Percentiles rank a stretch among this genome's conserved stretches.
These are phyloP conservation scores for Phytopythium litorale DNA, from an alignment of 352 stramenopile genomes.

Conservation along the genomic window DNA sequence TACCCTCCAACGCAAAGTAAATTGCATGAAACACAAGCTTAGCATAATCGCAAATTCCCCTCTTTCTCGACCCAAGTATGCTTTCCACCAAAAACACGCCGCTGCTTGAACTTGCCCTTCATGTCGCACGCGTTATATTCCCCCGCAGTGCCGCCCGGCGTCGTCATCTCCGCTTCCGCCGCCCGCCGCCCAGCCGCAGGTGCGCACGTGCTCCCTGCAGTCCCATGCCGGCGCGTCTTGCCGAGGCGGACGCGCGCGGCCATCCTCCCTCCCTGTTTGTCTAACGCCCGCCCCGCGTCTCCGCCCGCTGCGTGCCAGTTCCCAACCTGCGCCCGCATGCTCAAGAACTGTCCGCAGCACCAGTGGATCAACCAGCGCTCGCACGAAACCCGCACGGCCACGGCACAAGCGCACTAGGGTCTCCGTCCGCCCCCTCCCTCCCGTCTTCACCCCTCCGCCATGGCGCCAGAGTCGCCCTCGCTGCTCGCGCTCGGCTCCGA, in stretches of 20 bases:
- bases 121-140: conserved; percentile 1
- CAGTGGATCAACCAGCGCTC: conserved; percentile 89
- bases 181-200: neutral
- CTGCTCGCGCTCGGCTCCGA: conserved; percentile 31
- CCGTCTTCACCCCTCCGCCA: neutral
- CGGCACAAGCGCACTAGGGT: conserved; percentile 58
- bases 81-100: neutral
- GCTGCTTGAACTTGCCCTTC: neutral
- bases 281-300: neutral
- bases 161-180: neutral
- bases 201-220: neutral
- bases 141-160: neutral
- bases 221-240: neutral
- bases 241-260: no score
- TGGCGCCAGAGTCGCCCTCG: conserved; percentile 10
- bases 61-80: neutral
- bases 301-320: neutral
- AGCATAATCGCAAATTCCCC: neutral
- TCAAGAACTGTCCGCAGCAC: conserved; percentile 89
- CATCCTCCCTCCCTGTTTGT: no score
- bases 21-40: no score
- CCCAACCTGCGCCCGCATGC: conserved; percentile 34
- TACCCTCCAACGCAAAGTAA: no score
- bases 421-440: neutral
- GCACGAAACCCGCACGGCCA: conserved; percentile 79